Percentiles rank a stretch among this genome's conserved stretches.
Evolutionary conservation across 768 basidiomycete species (phyloP).

Genomic region (Chalciporus piperatus): DNA sequence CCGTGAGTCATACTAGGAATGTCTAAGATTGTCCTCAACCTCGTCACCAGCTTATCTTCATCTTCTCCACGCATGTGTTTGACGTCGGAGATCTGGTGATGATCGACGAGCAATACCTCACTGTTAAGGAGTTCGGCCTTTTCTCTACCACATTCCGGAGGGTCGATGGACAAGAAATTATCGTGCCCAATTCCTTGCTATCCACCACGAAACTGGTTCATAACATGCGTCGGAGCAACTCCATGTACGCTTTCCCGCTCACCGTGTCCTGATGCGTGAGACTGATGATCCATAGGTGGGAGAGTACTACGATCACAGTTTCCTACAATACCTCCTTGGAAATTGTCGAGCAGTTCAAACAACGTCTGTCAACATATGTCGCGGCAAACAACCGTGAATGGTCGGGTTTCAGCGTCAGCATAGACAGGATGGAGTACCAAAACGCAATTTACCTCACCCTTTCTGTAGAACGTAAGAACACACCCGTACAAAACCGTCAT

Average conservation of each 20-base stretch:
- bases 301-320: slow-evolving; percentile 63
- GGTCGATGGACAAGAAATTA: slow-evolving; percentile 79
- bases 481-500: background rate
- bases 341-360: slow-evolving; percentile 61
- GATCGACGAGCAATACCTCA: slow-evolving; percentile 54
- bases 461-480: slow-evolving; percentile 65
- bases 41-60: slow-evolving; percentile 64
- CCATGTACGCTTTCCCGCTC: slow-evolving; percentile 49
- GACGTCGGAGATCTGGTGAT: slow-evolving; percentile 81
- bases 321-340: slow-evolving; percentile 72
- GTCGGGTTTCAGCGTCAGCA: slow-evolving; percentile 60
- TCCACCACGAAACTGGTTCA: slow-evolving; percentile 72
- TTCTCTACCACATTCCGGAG: slow-evolving; percentile 77
- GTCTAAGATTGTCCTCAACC: background rate
- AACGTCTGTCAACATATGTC: slow-evolving; percentile 59
- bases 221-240: slow-evolving; percentile 71
- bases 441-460: slow-evolving; percentile 67
- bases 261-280: background rate
- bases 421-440: slow-evolving; percentile 79
- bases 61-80: slow-evolving; percentile 83
- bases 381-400: slow-evolving; percentile 68
- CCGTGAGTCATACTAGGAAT: slow-evolving; percentile 40
- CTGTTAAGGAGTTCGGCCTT: slow-evolving; percentile 74
- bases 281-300: slow-evolving; percentile 45
- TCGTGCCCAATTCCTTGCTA: slow-evolving; percentile 74